A percentile compares a stretch with the other conserved stretches of the same genome.
Evolutionary conservation across 805 yeast genomes (phyloP).

Genomic region (Saccharomyces jurei): DNA sequence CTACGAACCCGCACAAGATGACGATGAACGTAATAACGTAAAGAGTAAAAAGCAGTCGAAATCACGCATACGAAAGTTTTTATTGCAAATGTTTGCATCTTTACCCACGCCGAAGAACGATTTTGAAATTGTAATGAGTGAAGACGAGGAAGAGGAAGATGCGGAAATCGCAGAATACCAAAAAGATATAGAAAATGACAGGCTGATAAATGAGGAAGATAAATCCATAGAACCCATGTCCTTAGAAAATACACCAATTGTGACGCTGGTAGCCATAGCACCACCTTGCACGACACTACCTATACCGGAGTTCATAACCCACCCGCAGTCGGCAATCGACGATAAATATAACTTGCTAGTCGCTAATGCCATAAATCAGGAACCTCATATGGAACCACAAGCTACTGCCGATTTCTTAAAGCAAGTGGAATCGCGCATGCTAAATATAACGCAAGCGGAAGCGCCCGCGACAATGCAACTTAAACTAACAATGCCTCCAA

Average conservation of each 20-base stretch:
- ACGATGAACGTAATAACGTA: not conserved
- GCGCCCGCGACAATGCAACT: not conserved
- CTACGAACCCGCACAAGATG: not conserved
- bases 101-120: conserved; percentile 41
- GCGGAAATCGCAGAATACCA: conserved; percentile 1
- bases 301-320: conserved; percentile 12
- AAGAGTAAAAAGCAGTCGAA: conserved; percentile 8
- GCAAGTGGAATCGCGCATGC: conserved; percentile 2
- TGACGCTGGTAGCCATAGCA: not conserved
- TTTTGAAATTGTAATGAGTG: conserved; percentile 35
- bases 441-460: not conserved
- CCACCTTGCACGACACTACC: conserved; percentile 2
- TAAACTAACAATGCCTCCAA: conserved; percentile 1
- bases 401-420: not conserved
- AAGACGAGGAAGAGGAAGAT: conserved; percentile 24
- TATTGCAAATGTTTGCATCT: conserved; percentile 21
- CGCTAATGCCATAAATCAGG: conserved; percentile 6
- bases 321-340: conserved; percentile 14
- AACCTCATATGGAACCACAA: conserved; percentile 3
- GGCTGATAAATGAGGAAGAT: not conserved
- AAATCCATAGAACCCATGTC: not conserved
- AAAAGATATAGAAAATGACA: conserved; percentile 7
- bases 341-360: conserved; percentile 19
- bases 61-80: not conserved
- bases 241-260: not conserved